Evolutionary conservation across 345 rosid species (phyloP).

Genomic region (Eucalyptus urophylla): DNA sequence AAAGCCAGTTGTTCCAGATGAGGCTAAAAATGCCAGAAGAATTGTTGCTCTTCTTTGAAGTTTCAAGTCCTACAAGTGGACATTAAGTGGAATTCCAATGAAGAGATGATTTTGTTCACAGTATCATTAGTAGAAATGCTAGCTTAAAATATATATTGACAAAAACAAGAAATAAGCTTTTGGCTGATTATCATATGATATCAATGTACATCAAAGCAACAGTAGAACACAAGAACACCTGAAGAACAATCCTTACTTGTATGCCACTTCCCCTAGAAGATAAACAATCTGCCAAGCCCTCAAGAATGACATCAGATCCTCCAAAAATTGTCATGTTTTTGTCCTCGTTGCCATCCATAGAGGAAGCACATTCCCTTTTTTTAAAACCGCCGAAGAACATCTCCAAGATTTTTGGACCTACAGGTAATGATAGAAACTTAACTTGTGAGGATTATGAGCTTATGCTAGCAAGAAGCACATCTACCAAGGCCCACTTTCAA

Average conservation of each 20-base stretch:
- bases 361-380: slow-evolving; percentile 8
- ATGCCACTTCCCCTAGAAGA: slow-evolving; percentile 24
- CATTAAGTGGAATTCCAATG: neutral
- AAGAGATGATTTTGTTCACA: neutral
- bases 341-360: slow-evolving; percentile 11
- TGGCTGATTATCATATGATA: neutral
- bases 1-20: slow-evolving; percentile 70
- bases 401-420: slow-evolving; percentile 58
- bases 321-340: neutral
- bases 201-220: neutral
- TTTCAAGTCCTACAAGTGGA: slow-evolving; percentile 54
- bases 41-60: slow-evolving; percentile 51
- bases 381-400: slow-evolving; percentile 35
- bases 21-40: slow-evolving; percentile 57
- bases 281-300: slow-evolving; percentile 68
- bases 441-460: neutral
- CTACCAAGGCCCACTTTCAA: neutral
- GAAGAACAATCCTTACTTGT: slow-evolving; percentile 15
- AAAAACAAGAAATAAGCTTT: neutral
- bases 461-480: neutral
- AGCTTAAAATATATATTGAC: neutral
- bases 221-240: neutral
- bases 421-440: neutral
- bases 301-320: slow-evolving; percentile 28
- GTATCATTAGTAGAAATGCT: neutral